phyloP scores from a whole-genome alignment of 179 eudicot species.

The Dionaea muscipula region DNA sequence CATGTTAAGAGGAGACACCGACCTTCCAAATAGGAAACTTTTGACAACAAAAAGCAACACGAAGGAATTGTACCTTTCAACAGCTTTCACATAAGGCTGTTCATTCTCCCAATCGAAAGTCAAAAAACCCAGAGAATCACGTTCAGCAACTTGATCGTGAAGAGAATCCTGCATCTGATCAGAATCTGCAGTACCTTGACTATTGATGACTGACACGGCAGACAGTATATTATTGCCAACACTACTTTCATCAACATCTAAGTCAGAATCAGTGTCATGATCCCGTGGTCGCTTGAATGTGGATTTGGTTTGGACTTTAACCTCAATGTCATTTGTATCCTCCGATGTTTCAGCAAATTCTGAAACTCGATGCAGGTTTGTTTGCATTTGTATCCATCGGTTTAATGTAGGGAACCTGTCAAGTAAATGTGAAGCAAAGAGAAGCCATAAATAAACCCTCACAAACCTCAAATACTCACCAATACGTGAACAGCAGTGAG shows the following conservation, averaged over 20 bases:
- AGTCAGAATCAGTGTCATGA: conserved; percentile 63
- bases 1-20: background rate
- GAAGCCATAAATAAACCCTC: background rate
- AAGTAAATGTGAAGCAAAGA: background rate
- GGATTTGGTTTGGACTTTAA: conserved; percentile 29
- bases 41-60: background rate
- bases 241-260: conserved; percentile 58
- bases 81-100: conserved; percentile 83
- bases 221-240: conserved; percentile 23
- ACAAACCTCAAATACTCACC: background rate
- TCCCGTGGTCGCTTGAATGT: conserved; percentile 67
- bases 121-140: conserved; percentile 46
- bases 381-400: conserved; percentile 99
- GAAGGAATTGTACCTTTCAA: conserved; percentile 44
- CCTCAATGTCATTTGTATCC: conserved; percentile 28
- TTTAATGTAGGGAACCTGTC: conserved; percentile 97
- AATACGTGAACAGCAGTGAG: conserved; percentile 3
- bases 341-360: conserved; percentile 60
- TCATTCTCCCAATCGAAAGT: conserved; percentile 98
- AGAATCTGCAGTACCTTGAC: conserved; percentile 28
- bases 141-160: conserved; percentile 36
- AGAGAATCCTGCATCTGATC: conserved; percentile 42
- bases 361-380: conserved; percentile 87
- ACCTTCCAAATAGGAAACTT: background rate
- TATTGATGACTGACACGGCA: conserved; percentile 28